Evolutionary conservation across 2,329 filamentous ascomycete species (phyloP).

Genomic region (Dactylellina drechsleri): DNA sequence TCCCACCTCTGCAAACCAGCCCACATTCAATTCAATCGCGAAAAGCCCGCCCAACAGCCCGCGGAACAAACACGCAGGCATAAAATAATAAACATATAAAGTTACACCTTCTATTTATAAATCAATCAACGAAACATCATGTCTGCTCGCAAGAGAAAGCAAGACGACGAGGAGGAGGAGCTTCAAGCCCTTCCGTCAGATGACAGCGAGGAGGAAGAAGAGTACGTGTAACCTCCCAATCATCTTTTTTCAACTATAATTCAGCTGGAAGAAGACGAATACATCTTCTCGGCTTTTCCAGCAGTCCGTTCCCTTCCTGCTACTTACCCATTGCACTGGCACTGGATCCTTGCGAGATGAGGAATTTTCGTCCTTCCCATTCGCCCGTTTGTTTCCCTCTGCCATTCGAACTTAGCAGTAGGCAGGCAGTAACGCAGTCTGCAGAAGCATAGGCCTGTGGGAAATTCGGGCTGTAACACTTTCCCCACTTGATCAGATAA

Average conservation of each 20-base stretch:
- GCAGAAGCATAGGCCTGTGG: too few species aligned
- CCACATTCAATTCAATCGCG: not conserved
- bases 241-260: too few species aligned
- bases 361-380: constrained; percentile 44
- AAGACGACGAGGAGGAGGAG: constrained; percentile 57
- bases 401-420: constrained; percentile 8
- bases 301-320: too few species aligned
- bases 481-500: constrained; percentile 15
- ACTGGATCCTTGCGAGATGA: constrained; percentile 47
- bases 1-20: not conserved
- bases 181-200: constrained; percentile 57
- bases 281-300: constrained; percentile 13
- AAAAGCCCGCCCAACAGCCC: too few species aligned
- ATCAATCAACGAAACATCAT: constrained; percentile 22
- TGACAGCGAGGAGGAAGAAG: constrained; percentile 57
- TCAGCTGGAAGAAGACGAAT: not conserved
- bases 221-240: constrained; percentile 43
- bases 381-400: constrained; percentile 27
- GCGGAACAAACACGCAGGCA: not conserved
- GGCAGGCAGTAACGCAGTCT: not conserved
- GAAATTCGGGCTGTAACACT: constrained; percentile 3
- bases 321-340: constrained; percentile 8
- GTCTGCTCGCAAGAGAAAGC: constrained; percentile 58
- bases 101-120: not conserved
- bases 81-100: constrained; percentile 6